Evolutionary conservation across 352 stramenopile species (phyloP).

Genomic region (Phytophthora ramorum): DNA sequence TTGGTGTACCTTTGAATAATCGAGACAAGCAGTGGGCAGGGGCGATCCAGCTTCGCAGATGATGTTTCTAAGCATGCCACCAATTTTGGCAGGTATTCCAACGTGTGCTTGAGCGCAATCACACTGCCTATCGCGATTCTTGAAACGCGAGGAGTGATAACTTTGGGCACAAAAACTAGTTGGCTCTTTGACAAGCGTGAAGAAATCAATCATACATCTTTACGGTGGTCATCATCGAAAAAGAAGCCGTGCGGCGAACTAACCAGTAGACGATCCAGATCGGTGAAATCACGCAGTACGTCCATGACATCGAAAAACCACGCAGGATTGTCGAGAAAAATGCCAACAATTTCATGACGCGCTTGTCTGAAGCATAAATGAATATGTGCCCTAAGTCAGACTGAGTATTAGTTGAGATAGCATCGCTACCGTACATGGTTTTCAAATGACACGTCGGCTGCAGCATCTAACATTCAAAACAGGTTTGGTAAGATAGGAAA

Average conservation of each 20-base stretch:
- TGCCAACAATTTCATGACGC: constrained; percentile 73
- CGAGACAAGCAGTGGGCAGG: constrained; percentile 61
- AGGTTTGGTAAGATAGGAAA: background rate
- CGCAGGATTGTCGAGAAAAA: constrained; percentile 81
- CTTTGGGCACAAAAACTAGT: constrained; percentile 81
- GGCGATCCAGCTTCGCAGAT: constrained; percentile 35
- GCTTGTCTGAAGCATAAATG: constrained; percentile 45
- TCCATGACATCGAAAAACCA: constrained; percentile 88
- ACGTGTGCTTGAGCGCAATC: constrained; percentile 85
- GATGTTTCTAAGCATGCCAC: constrained; percentile 54
- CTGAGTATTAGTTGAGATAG: background rate
- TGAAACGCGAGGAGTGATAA: constrained; percentile 73
- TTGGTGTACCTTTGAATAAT: constrained; percentile 65
- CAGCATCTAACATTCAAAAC: constrained; percentile 60
- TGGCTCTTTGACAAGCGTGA: constrained; percentile 49
- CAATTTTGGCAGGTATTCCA: constrained; percentile 71
- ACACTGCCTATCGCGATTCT: constrained; percentile 79
- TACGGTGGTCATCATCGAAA: background rate
- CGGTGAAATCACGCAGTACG: constrained; percentile 70
- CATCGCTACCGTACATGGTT: constrained; percentile 62
- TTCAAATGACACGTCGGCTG: constrained; percentile 80
- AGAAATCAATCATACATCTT: constrained; percentile 2
- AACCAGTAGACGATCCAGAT: constrained; percentile 82
- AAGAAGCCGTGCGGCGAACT: background rate
- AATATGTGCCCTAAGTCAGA: background rate